Evolutionary conservation across 148 eudicot genomes (phyloP).

Genomic region (Rhododendron ferrugineum): DNA sequence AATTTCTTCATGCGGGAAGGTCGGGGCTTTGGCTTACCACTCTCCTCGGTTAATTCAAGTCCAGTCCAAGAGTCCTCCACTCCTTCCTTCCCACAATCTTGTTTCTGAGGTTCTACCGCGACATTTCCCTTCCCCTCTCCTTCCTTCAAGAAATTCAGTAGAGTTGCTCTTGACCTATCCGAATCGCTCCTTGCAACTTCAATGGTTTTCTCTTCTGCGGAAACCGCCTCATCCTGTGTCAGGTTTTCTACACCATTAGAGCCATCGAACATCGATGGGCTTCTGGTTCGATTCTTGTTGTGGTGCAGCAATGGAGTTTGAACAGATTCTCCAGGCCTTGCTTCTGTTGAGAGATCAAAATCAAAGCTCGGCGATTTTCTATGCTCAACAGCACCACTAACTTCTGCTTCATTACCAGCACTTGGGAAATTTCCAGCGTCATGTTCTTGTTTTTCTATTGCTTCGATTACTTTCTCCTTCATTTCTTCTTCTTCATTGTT

Average conservation of each 20-base stretch:
- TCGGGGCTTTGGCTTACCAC: constrained; percentile 27
- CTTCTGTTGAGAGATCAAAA: constrained; percentile 27
- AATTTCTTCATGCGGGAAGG: constrained; percentile 30
- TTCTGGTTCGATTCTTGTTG: constrained; percentile 21
- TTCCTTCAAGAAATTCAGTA: constrained; percentile 10
- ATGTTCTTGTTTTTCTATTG: not conserved
- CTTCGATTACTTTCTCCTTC: not conserved
- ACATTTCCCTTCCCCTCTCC: constrained; percentile 2
- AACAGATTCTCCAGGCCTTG: constrained; percentile 32
- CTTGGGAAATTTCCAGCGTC: not conserved
- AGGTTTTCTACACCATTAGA: not conserved
- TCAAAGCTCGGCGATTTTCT: constrained; percentile 39
- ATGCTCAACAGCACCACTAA: constrained; percentile 11
- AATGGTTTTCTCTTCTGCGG: constrained; percentile 43
- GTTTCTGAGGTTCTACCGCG: not conserved
- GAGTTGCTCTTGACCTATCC: constrained; percentile 17
- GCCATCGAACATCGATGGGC: constrained; percentile 15
- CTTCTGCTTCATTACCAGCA: constrained; percentile 5
- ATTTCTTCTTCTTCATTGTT: not conserved
- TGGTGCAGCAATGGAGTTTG: constrained; percentile 37
- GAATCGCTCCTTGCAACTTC: constrained; percentile 39
- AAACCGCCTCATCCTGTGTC: constrained; percentile 5
- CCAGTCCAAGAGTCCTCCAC: not conserved
- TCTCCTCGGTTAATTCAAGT: constrained; percentile 9
- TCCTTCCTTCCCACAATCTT: constrained; percentile 8